Conservation (phyloP, 2,329 filamentous ascomycete genomes). For the Ramularia endophylla region DNA sequence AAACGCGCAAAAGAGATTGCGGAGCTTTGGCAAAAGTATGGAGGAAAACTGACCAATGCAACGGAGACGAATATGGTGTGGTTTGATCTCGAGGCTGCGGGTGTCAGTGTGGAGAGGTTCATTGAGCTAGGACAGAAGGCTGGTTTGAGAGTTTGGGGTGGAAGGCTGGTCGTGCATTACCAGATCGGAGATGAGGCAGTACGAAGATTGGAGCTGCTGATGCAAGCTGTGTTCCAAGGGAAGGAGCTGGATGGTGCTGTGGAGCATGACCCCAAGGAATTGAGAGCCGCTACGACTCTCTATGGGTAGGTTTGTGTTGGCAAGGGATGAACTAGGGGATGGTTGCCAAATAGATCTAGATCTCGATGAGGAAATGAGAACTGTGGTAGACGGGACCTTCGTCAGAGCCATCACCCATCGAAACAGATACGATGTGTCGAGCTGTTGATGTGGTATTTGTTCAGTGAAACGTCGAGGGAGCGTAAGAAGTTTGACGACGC, state of each 20-base stretch:
- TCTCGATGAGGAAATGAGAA: no score
- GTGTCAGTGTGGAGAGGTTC: constrained; percentile 48
- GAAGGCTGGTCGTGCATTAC: constrained; percentile 63
- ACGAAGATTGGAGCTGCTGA: constrained; percentile 50
- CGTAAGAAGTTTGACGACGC: no score
- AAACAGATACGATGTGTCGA: no score
- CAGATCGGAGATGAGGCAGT: constrained; percentile 65
- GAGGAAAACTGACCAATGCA: constrained; percentile 62
- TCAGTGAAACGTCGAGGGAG: no score
- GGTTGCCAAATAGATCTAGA: background rate
- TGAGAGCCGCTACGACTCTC: constrained; percentile 7
- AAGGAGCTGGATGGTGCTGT: constrained; percentile 21
- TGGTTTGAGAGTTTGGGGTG: constrained; percentile 52
- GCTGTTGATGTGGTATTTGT: no score
- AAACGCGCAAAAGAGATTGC: constrained; percentile 57
- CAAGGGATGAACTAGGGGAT: background rate
- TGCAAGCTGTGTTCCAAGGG: constrained; percentile 36
- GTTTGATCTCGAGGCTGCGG: constrained; percentile 63
- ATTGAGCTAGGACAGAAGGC: constrained; percentile 50
- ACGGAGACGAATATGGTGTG: constrained; percentile 92
- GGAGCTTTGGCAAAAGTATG: constrained; percentile 60
- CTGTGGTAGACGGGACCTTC: no score
- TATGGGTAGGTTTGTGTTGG: background rate
- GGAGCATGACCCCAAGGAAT: constrained; percentile 13
- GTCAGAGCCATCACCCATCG: no score